These are phyloP conservation scores for Alternaria gansuensis DNA, from an alignment of 2,329 filamentous ascomycete species.

Conservation along the genomic window DNA sequence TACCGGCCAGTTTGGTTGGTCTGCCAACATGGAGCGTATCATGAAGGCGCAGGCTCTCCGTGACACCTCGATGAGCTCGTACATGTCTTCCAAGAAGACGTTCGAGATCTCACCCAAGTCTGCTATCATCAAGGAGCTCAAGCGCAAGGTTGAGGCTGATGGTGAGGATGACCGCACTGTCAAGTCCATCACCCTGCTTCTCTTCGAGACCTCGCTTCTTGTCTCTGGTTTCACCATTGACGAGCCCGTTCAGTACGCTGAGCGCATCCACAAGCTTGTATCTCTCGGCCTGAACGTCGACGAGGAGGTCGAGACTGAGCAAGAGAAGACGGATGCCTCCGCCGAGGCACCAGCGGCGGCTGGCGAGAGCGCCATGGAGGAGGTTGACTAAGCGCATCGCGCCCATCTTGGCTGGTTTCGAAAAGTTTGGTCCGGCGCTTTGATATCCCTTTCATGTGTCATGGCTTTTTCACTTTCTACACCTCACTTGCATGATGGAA, in stretches of 20 bases:
- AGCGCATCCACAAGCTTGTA: conserved; percentile 99
- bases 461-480: conserved; percentile 46
- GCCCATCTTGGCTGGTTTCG: conserved; percentile 39
- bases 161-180: conserved; percentile 99
- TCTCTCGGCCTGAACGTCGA: conserved; percentile 97
- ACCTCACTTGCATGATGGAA: conserved; percentile 46
- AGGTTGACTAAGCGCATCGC: conserved; percentile 81
- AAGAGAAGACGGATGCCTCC: conserved; percentile 62
- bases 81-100: conserved; percentile 99
- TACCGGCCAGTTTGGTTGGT: conserved; percentile 99
- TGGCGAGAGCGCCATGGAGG: conserved; percentile 97
- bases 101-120: conserved; percentile 99
- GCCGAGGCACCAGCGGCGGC: conserved; percentile 69
- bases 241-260: conserved; percentile 95
- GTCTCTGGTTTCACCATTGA: conserved; percentile 99
- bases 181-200: conserved; percentile 97
- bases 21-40: conserved; percentile 99
- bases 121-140: conserved; percentile 97
- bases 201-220: conserved; percentile 98
- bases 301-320: conserved; percentile 80
- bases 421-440: conserved; percentile 52
- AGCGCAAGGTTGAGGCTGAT: conserved; percentile 98
- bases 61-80: conserved; percentile 99
- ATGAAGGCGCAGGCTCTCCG: conserved; percentile 99
- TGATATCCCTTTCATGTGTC: conserved; percentile 54